Base-by-base conservation (phyloP, 305 asterid genomes). In the Euphrasia arctica region DNA sequence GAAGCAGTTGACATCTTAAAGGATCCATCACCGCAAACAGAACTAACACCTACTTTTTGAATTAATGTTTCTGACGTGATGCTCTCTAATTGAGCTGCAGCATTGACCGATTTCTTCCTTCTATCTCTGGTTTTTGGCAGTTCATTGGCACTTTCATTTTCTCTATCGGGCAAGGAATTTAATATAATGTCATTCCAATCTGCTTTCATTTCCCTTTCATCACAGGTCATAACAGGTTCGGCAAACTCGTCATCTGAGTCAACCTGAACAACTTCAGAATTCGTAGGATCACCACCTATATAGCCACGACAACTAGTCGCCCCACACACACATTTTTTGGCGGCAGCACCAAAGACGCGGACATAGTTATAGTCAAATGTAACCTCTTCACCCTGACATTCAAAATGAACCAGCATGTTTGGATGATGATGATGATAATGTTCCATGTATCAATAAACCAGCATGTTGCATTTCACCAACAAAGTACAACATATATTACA, bases 341-440 rank as follows among this genome's bases (percentile, higher is more conserved):
- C 98, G 66, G 98, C 98, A 72, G 98, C 98, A 43, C 98, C 98
- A 9, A 86, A 80, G 31, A 91, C 91, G 13, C 98, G 91, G 34
- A 91, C 95, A 65, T 83, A 91, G 65, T 91, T 91, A 81, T 91
- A 91, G 76, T 91, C 98, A 72, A 91, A 91, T 39, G 98, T 91
- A 63, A 88, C 77, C 83, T 91, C 98, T 77, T 86, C 96, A 68
- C 96, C 98, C 96, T 91, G 82, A 43, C 54, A 63, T 42, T 67
- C 60, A 75, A 61, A 60, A 57, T 54, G 36, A 59, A 43, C 42
- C 65, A 65, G 64, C 68, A 22, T 64, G 60, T 54, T 54, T 62
- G 14, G 47, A 50, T 39, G 47, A 68, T 50, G 72, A 22, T 25
- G 47, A 49, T 18, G 54, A 63, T 39, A 69, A 7, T 54, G 65